A percentile compares a stretch with the other conserved stretches of the same genome.
phyloP scores from a whole-genome alignment of 2,329 filamentous ascomycete species.

The Coniella vitis region DNA sequence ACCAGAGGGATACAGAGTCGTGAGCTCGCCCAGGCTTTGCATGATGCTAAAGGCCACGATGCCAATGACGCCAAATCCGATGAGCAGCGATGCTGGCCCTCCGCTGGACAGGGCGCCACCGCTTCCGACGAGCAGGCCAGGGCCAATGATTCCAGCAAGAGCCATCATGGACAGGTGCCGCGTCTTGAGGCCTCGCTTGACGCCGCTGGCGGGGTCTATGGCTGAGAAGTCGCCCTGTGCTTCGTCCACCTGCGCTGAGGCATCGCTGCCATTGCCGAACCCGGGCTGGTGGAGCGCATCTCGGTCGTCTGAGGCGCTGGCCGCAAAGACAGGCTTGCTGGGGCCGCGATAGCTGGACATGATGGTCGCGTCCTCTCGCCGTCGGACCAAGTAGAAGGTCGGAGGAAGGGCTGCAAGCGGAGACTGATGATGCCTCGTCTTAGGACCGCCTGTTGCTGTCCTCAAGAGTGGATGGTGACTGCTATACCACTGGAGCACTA shows the following conservation, averaged over 20 bases:
- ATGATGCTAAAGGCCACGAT: conserved; percentile 62
- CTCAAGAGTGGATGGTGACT: no score
- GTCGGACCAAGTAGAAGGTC: not conserved
- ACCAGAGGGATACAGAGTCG: conserved; percentile 64
- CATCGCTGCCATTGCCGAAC: not conserved
- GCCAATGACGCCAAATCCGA: conserved; percentile 67
- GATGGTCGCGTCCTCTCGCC: not conserved
- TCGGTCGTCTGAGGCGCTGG: not conserved
- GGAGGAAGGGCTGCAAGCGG: not conserved
- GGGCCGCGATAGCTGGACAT: conserved; percentile 10
- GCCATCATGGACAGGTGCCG: conserved; percentile 62
- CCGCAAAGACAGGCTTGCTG: not conserved
- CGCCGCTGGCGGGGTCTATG: conserved; percentile 56
- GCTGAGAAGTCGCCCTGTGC: conserved; percentile 34
- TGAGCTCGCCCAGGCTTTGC: conserved; percentile 69
- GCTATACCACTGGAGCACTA: no score
- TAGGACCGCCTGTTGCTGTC: no score
- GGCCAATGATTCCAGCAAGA: conserved; percentile 57
- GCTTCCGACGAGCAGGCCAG: conserved; percentile 64
- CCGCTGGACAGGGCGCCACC: conserved; percentile 62
- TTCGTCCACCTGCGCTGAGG: conserved; percentile 25
- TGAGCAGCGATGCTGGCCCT: conserved; percentile 64
- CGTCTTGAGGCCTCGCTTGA: conserved; percentile 63
- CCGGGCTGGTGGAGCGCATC: not conserved
- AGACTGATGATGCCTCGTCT: no score